Base-by-base conservation (phyloP, 2,329 filamentous ascomycete species). In the Sodiomyces alkalinus region DNA sequence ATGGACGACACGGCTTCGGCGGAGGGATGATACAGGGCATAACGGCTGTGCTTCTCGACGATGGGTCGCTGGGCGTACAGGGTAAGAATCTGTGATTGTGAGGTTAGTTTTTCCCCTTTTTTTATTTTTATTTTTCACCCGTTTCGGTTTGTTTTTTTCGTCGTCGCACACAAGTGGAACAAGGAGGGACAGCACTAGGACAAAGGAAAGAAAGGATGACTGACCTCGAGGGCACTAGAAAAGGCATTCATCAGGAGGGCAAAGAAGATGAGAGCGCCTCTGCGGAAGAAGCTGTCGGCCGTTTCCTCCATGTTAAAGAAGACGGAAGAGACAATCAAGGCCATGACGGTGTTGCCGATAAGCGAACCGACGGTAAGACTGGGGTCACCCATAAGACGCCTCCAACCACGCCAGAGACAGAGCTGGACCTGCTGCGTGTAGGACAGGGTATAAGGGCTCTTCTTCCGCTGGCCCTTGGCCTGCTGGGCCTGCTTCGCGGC, bases 31-130 rank as follows among this genome's bases (percentile, higher is more conserved):
- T 93, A 92, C 12, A 93, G 64, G 12, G 85, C 83, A 47, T 92
- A 93, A 33, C 79, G 73, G 31, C 66, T 58, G 42, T 94, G 86
- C 49, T 93, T 93, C 47, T 93, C 83, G 34, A 94, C 82, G 42
- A 93, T 92, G 2, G 80, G 79, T 20, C 86, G 77, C 66, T 93
- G 85, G 3, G 80, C 71, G 47, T 90, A 94, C 4, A 93, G 64
- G 0, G 80, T 85, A 19, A 90, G 53, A 46, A 93, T 90, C 62
- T 76, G n/a, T n/a, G n/a, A n/a, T n/a, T n/a, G n/a, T n/a, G n/a
- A n/a, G n/a, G n/a, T n/a, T n/a, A n/a, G n/a, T n/a, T n/a, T n/a
- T n/a, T n/a, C n/a, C n/a, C n/a, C n/a, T n/a, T n/a, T n/a, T n/a
- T n/a, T n/a, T n/a, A n/a, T n/a, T n/a, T n/a, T n/a, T n/a, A n/a